These are phyloP conservation scores for Backusella australiensis DNA, from an alignment of 192 early-diverging fungal species.

Conservation along the genomic window DNA sequence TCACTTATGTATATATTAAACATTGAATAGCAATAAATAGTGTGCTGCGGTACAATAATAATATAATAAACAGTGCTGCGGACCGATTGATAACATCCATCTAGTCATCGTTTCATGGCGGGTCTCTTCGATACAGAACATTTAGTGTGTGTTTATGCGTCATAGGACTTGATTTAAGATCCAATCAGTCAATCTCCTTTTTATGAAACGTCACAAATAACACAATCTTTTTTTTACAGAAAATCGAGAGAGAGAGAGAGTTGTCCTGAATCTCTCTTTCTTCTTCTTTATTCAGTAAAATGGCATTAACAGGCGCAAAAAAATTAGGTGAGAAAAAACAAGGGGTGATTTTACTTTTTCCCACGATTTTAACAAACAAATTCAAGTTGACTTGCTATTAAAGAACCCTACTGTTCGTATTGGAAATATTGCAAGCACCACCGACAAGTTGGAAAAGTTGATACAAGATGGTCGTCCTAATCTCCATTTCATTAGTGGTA, in stretches of 20 bases:
- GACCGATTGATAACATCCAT: not conserved
- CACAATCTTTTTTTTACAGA: not conserved
- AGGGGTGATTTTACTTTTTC: not conserved
- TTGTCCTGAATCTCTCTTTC: not conserved
- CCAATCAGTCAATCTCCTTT: not conserved
- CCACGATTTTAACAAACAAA: not conserved
- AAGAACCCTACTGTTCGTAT: slow-evolving; percentile 34
- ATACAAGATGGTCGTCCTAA: slow-evolving; percentile 43
- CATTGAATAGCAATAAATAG: no score
- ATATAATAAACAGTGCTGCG: not conserved
- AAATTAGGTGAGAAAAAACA: not conserved
- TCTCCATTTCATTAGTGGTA: slow-evolving; percentile 61
- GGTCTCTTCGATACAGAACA: not conserved
- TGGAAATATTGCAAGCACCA: slow-evolving; percentile 32
- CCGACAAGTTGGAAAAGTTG: slow-evolving; percentile 48
- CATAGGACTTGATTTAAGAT: not conserved
- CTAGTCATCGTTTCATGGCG: no score
- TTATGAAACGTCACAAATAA: not conserved
- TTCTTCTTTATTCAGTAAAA: not conserved
- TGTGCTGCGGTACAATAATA: no score
- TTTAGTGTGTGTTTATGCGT: not conserved
- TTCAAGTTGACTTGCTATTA: slow-evolving; percentile 18
- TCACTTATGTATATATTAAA: not conserved
- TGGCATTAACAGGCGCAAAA: not conserved
- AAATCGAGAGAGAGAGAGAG: not conserved